Percentiles rank a stretch among this genome's conserved stretches.
phyloP scores from a whole-genome alignment of 768 basidiomycete species.

The Baorangia bicolor region DNA sequence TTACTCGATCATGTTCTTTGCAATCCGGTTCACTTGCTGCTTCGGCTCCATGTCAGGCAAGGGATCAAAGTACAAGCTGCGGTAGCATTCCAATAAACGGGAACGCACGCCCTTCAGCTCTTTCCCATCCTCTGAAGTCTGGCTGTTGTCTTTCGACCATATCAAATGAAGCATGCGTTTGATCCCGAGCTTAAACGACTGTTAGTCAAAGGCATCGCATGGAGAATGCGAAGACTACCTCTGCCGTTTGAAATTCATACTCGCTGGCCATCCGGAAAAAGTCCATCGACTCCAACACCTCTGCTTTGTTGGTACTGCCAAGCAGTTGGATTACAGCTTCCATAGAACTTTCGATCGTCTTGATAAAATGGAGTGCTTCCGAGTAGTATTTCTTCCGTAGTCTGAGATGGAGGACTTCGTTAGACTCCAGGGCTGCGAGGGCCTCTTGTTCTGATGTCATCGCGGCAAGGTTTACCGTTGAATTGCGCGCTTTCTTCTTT shows the following conservation, averaged over 20 bases:
- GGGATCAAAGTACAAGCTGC: slow-evolving; percentile 84
- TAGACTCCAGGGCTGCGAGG: slow-evolving; percentile 63
- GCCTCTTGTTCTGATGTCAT: slow-evolving; percentile 71
- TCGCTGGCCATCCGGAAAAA: slow-evolving; percentile 84
- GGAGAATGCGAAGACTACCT: slow-evolving; percentile 42
- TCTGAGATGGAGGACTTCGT: slow-evolving; percentile 62
- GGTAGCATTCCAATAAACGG: slow-evolving; percentile 86
- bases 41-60: slow-evolving; percentile 72
- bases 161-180: slow-evolving; percentile 97
- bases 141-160: slow-evolving; percentile 91
- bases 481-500: slow-evolving; percentile 57
- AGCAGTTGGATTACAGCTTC: slow-evolving; percentile 73
- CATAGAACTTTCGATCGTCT: slow-evolving; percentile 63
- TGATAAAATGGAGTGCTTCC: slow-evolving; percentile 85
- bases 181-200: slow-evolving; percentile 63
- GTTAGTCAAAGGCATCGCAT: slow-evolving; percentile 1
- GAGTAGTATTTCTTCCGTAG: slow-evolving; percentile 83
- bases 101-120: slow-evolving; percentile 89
- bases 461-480: slow-evolving; percentile 67
- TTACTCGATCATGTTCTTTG: slow-evolving; percentile 97
- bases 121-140: slow-evolving; percentile 70
- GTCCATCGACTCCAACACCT: slow-evolving; percentile 82
- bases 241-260: slow-evolving; percentile 77
- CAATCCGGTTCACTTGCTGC: slow-evolving; percentile 86
- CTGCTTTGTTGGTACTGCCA: slow-evolving; percentile 82